Evolutionary conservation across 305 asterid genomes (phyloP), one percentile per base, ranked within the genome.

Genomic region (Euphrasia arctica): DNA sequence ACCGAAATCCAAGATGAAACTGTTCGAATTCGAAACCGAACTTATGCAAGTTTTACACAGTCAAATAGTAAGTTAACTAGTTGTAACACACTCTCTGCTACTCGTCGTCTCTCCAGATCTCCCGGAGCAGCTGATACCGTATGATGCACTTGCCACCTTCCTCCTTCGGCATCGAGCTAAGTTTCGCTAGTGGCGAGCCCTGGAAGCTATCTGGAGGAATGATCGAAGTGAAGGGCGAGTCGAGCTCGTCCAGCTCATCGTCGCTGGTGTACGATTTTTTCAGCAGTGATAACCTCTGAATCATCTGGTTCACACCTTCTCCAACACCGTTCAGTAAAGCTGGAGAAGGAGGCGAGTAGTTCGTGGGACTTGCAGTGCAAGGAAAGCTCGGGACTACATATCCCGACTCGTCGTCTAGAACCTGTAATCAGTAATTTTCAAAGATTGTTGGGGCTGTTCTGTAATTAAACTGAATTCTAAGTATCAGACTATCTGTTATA

Each of bases 251-350:
- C 2, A 91, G 85, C 71, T 91, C 96, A 64, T 91, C 97, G 9
- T 91, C 98, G 34, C 98, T 91, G 2, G 82, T 82, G 73, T 84
- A 79, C 11, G 96, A 80, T 72, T 88, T 91, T 63, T 74, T 83
- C 65, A 91, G 78, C 34, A 83, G 51, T 27, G 95, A 81, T 42
- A 84, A 76, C 45, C 80, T 70, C 39, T 75, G 77, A 3, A 75
- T 68, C 39, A 80, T 77, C 55, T 79, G 85, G 75, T 66, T 80
- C 39, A 92, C 90, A 18, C 74, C 88, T 68, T 83, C 89, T 54
- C 84, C 84, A 65, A 80, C 81, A 59, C 78, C 74, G 59, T 79
- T 68, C 11, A 89, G 77, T 34, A 87, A 79, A 63, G 85, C 77
- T 69, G 85, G 89, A 1, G 88, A 54, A 50, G 96, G 97, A 18